Conservation (phyloP, 108 stramenopile genomes). For the Cyclotella atomus region DNA sequence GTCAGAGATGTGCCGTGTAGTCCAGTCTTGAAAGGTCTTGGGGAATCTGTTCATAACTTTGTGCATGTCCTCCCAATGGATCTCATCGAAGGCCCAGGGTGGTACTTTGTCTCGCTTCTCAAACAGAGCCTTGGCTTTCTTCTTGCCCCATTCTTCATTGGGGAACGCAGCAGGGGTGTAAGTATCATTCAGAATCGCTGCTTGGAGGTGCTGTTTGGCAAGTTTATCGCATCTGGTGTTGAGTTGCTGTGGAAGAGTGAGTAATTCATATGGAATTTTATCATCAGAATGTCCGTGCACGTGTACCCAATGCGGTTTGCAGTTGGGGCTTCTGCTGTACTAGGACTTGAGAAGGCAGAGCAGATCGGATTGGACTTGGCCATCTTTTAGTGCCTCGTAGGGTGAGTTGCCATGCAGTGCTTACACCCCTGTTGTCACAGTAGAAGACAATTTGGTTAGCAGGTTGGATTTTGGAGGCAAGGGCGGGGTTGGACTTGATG, state of each 20-base stretch:
- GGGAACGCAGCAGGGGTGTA: neutral
- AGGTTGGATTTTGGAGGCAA: no score
- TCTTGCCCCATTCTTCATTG: neutral
- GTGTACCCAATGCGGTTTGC: neutral
- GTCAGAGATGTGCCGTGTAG: neutral
- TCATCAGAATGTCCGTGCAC: neutral
- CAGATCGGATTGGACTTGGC: neutral
- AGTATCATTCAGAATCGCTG: neutral
- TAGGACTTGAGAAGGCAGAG: neutral
- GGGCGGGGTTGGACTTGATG: neutral
- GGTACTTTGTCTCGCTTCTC: neutral
- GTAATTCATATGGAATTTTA: neutral
- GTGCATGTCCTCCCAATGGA: neutral
- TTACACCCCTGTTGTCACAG: no score
- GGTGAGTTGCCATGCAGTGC: no score
- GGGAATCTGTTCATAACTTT: neutral
- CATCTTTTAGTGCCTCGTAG: neutral
- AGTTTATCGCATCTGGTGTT: neutral
- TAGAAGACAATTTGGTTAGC: no score
- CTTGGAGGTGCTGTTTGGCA: neutral
- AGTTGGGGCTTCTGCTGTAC: neutral
- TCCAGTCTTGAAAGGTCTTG: neutral
- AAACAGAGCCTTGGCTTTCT: neutral
- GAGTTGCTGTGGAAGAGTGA: neutral
- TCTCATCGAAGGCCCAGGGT: neutral